A percentile compares a stretch with the other conserved stretches of the same genome.
These are phyloP conservation scores for Ligustrum vulgare DNA, from an alignment of 257 asterid genomes.

Conservation along the genomic window DNA sequence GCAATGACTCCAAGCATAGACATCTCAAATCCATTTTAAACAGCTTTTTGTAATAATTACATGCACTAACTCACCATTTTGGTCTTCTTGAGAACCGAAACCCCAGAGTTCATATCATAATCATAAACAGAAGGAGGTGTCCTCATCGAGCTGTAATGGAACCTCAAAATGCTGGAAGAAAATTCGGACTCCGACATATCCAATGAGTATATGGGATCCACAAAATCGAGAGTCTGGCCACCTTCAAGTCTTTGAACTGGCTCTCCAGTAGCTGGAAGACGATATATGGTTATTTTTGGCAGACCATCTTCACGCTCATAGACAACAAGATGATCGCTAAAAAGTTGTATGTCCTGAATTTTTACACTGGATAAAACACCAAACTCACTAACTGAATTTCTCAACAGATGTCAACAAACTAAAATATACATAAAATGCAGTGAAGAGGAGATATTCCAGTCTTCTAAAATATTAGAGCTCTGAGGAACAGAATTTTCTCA, in stretches of 20 bases:
- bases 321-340: conserved; percentile 72
- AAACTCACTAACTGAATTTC: conserved; percentile 25
- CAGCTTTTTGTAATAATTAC: conserved; percentile 9
- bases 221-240: conserved; percentile 67
- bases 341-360: conserved; percentile 77
- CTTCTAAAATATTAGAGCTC: conserved; percentile 13
- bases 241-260: conserved; percentile 64
- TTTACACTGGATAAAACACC: conserved; percentile 60
- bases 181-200: conserved; percentile 65
- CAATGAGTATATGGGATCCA: conserved; percentile 77
- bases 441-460: background rate
- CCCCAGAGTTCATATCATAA: conserved; percentile 81
- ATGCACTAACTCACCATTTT: conserved; percentile 55
- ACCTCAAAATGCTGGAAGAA: conserved; percentile 74
- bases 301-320: conserved; percentile 84
- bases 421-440: conserved; percentile 2
- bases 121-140: conserved; percentile 88
- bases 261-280: conserved; percentile 76
- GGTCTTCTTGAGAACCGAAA: conserved; percentile 83
- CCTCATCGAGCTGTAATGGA: conserved; percentile 71
- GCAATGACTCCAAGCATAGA: conserved; percentile 19
- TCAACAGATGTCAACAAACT: conserved; percentile 18
- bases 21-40: background rate
- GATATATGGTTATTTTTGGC: conserved; percentile 59
- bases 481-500: conserved; percentile 17